Percentiles rank a stretch among this genome's conserved stretches.
These are phyloP conservation scores for Phragmites australis DNA, from an alignment of 176 grass and related monocot species.

Conservation along the genomic window DNA sequence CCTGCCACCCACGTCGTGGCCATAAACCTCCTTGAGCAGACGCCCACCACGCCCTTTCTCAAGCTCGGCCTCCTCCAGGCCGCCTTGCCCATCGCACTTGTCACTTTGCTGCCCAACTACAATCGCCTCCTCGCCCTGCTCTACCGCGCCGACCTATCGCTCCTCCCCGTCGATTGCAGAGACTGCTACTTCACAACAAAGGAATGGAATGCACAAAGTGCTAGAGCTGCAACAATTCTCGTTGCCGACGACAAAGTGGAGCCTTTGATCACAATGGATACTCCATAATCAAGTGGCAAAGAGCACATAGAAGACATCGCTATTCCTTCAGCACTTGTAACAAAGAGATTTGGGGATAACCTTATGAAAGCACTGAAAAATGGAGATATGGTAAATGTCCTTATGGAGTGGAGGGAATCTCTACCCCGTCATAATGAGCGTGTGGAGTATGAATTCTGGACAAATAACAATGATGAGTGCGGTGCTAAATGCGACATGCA, in stretches of 20 bases:
- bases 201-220: slow-evolving; percentile 78
- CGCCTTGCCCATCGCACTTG: too few relatives aligned
- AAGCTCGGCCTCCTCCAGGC: too few relatives aligned
- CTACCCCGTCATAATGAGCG: slow-evolving; percentile 78
- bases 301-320: slow-evolving; percentile 70
- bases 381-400: slow-evolving; percentile 78
- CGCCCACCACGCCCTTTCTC: too few relatives aligned
- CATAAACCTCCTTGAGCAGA: too few relatives aligned
- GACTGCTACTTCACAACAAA: slow-evolving; percentile 95
- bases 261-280: slow-evolving; percentile 87
- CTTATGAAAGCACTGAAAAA: slow-evolving; percentile 57
- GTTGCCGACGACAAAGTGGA: slow-evolving; percentile 67
- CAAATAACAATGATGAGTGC: slow-evolving; percentile 87
- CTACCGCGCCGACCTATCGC: too few relatives aligned
- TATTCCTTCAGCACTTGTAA: slow-evolving; percentile 68
- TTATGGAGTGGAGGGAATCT: slow-evolving; percentile 83
- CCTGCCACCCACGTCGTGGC: too few relatives aligned
- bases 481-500: slow-evolving; percentile 82
- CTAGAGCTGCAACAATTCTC: slow-evolving; percentile 74
- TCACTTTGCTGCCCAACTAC: too few relatives aligned
- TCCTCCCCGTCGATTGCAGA: too few relatives aligned
- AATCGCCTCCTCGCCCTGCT: too few relatives aligned
- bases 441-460: slow-evolving; percentile 87
- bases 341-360: slow-evolving; percentile 67
- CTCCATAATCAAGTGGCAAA: slow-evolving; percentile 56